A percentile compares a stretch with the other conserved stretches of the same genome.
These are phyloP conservation scores for Globisporangium carolinianum DNA, from an alignment of 352 stramenopile genomes.

Conservation along the genomic window DNA sequence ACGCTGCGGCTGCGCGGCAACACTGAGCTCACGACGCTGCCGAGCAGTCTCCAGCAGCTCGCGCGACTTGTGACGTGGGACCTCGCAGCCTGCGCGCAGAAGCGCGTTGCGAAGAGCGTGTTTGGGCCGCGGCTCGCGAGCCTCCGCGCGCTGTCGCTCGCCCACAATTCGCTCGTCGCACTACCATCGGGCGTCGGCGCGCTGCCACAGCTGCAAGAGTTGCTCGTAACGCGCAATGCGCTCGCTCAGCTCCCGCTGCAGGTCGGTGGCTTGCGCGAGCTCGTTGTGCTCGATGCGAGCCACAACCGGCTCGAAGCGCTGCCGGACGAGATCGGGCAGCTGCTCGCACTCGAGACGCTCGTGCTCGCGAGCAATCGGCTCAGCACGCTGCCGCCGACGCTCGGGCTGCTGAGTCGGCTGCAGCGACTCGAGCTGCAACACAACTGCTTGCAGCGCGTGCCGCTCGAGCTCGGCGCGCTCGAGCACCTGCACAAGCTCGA, in stretches of 20 bases:
- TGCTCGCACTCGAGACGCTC: slow-evolving; percentile 24
- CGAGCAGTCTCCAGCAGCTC: slow-evolving; percentile 36
- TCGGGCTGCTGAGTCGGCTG: slow-evolving; percentile 34
- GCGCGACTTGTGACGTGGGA: slow-evolving; percentile 27
- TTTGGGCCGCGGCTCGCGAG: slow-evolving; percentile 25
- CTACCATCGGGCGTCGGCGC: slow-evolving; percentile 32
- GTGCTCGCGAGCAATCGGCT: slow-evolving; percentile 43
- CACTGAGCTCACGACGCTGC: slow-evolving; percentile 26
- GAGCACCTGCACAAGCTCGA: slow-evolving; percentile 40
- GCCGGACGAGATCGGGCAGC: slow-evolving; percentile 19
- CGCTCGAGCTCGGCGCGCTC: slow-evolving; percentile 46
- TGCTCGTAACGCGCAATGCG: slow-evolving; percentile 36
- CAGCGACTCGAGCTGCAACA: slow-evolving; percentile 26
- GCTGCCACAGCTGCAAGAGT: slow-evolving; percentile 29
- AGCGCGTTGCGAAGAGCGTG: slow-evolving; percentile 41
- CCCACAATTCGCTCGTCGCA: slow-evolving; percentile 34
- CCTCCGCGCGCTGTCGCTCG: slow-evolving; percentile 32
- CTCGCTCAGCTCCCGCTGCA: slow-evolving; percentile 21
- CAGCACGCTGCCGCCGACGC: slow-evolving; percentile 23
- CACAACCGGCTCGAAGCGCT: slow-evolving; percentile 33
- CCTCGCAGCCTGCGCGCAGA: slow-evolving; percentile 38
- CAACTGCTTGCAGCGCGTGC: slow-evolving; percentile 34
- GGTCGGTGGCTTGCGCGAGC: slow-evolving; percentile 18
- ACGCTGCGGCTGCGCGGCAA: slow-evolving; percentile 35
- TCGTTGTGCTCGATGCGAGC: slow-evolving; percentile 32